Evolutionary conservation across 225 moss, liverwort and hornwort species (phyloP), one percentile per base, ranked within the genome.

Genomic region (Sphagnum tenellum): DNA sequence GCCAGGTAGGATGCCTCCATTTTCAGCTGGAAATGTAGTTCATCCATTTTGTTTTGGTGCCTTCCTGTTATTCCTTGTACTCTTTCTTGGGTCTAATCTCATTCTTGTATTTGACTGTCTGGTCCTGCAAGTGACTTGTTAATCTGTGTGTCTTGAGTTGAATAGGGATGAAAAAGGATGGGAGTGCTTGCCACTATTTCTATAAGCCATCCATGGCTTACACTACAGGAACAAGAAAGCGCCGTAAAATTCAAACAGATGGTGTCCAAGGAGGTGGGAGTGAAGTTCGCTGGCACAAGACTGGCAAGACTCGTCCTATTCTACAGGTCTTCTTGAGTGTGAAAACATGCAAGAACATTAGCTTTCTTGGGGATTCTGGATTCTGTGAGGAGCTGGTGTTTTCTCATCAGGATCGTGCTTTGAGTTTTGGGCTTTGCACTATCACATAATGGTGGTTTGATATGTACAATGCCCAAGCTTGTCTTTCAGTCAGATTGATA

Each of bases 251-350:
- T 5, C 85, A 89, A 56, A 68, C 71, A 47, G 87, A 84, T 48
- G 89, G 78, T 66, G 80, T 79, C 44, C 64, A 75, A 2, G 86
- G 88, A 10, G 81, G 85, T 64, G 89, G 82, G 60, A 77, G 85
- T 55, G 94, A 94, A 69, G 87, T 88, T 4, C 89, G 94, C 12
- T 94, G 94, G 94, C 94, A 94, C 66, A 94, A 94, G 72, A 94
- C 94, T 44, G 94, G 94, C 55, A 94, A 91, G 77, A 94, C 94
- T 48, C 81, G 94, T 3, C 86, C 85, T 46, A 90, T 94, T 57
- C 66, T 75, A 29, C 73, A 78, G 84, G 84, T 84, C 47, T 12
- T 29, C 29, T 29, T 29, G 29, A 29, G 52, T 52, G 6, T 6
- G 6, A 9, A 6, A 52, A 5, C 52, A 52, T 52, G 52, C 52